Evolutionary conservation across 2,329 filamentous ascomycete genomes (phyloP).

Genomic region (Cordyceps fumosorosea): DNA sequence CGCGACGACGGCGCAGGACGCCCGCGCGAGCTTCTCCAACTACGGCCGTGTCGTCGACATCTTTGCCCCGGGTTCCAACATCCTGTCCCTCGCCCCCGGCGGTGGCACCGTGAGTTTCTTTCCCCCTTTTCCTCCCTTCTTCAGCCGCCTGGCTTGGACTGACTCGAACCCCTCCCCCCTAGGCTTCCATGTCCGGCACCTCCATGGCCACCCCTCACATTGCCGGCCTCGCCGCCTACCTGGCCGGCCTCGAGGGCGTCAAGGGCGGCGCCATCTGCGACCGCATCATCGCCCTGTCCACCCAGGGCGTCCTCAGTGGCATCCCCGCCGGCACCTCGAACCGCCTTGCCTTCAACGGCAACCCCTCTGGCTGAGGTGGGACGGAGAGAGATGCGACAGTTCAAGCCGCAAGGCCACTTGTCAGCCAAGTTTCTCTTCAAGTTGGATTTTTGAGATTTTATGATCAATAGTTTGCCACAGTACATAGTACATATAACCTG

Average conservation of each 20-base stretch:
- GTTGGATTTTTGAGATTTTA: not conserved
- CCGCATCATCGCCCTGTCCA: conserved; percentile 38
- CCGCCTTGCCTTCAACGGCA: conserved; percentile 50
- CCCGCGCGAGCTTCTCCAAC: conserved; percentile 42
- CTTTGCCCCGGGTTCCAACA: conserved; percentile 40
- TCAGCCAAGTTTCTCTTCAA: not conserved
- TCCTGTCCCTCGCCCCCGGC: conserved; percentile 40
- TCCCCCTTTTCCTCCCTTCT: conserved; percentile 17
- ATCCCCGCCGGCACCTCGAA: conserved; percentile 41
- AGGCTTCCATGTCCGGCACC: conserved; percentile 34
- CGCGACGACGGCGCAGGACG: conserved; percentile 32
- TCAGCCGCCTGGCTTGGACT: too few relatives aligned
- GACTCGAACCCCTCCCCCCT: conserved; percentile 17
- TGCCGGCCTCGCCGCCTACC: conserved; percentile 35
- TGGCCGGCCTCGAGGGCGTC: conserved; percentile 36
- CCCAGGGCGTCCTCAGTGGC: conserved; percentile 33
- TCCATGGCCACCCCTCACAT: conserved; percentile 36
- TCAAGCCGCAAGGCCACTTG: too few relatives aligned
- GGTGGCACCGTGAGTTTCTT: conserved; percentile 25
- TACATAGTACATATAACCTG: too few relatives aligned
- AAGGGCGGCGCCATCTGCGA: conserved; percentile 38
- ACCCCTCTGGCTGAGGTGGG: conserved; percentile 4
- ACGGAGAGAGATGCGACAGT: not conserved
- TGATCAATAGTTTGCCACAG: too few relatives aligned
- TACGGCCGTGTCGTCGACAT: conserved; percentile 41